These are phyloP conservation scores for Coemansia sp. DNA, from an alignment of 192 early-diverging fungal genomes.

Conservation along the genomic window DNA sequence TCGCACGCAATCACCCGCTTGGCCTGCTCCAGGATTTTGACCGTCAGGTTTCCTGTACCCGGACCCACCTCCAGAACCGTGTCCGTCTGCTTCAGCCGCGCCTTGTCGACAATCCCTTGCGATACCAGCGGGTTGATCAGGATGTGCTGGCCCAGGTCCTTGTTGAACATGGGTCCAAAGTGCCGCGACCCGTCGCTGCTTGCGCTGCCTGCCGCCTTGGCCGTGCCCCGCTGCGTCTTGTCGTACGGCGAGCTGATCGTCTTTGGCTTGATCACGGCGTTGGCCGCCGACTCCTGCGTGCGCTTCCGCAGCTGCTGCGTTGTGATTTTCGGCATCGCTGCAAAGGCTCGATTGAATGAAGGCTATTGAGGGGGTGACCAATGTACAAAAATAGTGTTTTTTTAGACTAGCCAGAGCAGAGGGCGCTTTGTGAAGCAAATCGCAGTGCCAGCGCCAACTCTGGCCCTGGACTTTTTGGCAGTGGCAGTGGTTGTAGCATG, in stretches of 20 bases:
- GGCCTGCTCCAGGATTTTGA: conserved; percentile 86
- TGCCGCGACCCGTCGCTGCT: conserved; percentile 29
- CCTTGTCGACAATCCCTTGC: conserved; percentile 96
- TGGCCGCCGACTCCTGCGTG: conserved; percentile 46
- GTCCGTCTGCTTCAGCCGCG: conserved; percentile 63
- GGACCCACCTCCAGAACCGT: conserved; percentile 93
- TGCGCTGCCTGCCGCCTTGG: conserved; percentile 5
- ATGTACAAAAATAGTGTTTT: too few species aligned
- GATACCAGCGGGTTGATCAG: conserved; percentile 97
- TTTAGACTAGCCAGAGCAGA: neutral
- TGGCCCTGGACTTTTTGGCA: too few species aligned
- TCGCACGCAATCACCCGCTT: conserved; percentile 96
- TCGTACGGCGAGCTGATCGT: conserved; percentile 45
- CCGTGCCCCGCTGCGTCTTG: conserved; percentile 10
- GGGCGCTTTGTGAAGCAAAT: too few species aligned
- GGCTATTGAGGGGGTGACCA: neutral
- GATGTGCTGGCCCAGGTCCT: conserved; percentile 97
- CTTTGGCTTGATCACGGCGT: conserved; percentile 30
- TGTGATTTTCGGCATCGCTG: conserved; percentile 51
- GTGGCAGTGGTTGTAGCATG: too few species aligned
- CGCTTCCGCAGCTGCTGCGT: conserved; percentile 49
- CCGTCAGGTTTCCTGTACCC: conserved; percentile 97
- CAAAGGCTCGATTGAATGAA: neutral
- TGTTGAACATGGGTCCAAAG: conserved; percentile 93
- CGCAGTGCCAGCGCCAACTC: too few species aligned